Percentiles rank a stretch among this genome's conserved stretches.
Evolutionary conservation across 2,329 filamentous ascomycete species (phyloP).

Genomic region (Myotisia sp.): DNA sequence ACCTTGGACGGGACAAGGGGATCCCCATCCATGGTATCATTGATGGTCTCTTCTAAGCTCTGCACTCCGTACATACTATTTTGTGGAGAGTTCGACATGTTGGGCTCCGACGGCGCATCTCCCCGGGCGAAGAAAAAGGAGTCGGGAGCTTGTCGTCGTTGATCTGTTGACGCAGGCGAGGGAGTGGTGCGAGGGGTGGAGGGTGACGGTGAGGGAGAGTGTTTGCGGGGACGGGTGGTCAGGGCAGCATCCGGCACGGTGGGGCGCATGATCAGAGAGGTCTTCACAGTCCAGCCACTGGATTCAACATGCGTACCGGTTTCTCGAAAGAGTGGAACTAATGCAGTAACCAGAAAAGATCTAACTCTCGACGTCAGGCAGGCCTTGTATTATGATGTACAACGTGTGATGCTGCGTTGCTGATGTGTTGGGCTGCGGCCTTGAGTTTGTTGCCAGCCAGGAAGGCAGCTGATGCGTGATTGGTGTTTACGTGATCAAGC

Average conservation of each 20-base stretch:
- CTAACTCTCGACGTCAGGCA: too few relatives aligned
- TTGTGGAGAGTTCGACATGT: constrained; percentile 17
- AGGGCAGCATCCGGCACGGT: constrained; percentile 21
- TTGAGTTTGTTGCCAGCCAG: too few relatives aligned
- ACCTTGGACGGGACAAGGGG: neutral
- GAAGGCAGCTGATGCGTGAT: too few relatives aligned
- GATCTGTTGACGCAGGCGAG: constrained; percentile 22
- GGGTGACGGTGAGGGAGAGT: too few relatives aligned
- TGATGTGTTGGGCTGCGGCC: too few relatives aligned
- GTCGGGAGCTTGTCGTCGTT: constrained; percentile 33
- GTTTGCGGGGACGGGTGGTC: constrained; percentile 25
- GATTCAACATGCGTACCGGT: too few relatives aligned
- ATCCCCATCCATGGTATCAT: constrained; percentile 8
- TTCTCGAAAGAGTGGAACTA: too few relatives aligned
- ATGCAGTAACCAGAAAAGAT: too few relatives aligned
- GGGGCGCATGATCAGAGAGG: constrained; percentile 24
- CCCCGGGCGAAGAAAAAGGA: constrained; percentile 48
- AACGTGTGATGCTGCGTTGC: too few relatives aligned
- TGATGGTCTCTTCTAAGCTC: constrained; percentile 41
- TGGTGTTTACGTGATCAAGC: too few relatives aligned
- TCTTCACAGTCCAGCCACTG: neutral
- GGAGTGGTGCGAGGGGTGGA: constrained; percentile 16
- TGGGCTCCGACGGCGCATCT: constrained; percentile 29
- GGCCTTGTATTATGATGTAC: too few relatives aligned
- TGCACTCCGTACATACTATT: constrained; percentile 44